Evolutionary conservation across 352 stramenopile genomes (phyloP).

Genomic region (Saprolegnia diclina): DNA sequence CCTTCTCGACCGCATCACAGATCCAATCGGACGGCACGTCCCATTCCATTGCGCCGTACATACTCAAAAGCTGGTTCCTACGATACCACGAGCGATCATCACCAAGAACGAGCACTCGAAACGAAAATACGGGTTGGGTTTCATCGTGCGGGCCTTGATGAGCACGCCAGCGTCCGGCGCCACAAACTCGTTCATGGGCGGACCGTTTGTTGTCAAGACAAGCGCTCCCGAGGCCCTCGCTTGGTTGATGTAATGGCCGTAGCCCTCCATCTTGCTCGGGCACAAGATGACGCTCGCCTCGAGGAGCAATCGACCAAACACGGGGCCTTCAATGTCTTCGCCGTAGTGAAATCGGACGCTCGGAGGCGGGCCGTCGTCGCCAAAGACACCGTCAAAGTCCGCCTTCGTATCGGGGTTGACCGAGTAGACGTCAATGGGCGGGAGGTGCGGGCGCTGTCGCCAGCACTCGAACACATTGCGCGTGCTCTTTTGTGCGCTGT

Average conservation of each 20-base stretch:
- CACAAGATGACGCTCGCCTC: conserved; percentile 56
- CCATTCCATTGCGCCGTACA: not conserved
- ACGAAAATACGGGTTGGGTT: not conserved
- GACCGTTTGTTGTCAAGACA: conserved; percentile 68
- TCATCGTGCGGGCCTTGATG: conserved; percentile 35
- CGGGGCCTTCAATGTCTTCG: conserved; percentile 32
- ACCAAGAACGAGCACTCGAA: not conserved
- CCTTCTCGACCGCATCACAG: conserved; percentile 46
- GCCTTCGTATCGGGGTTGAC: conserved; percentile 37
- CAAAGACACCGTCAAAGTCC: conserved; percentile 25
- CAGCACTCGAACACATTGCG: conserved; percentile 55
- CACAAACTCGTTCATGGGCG: conserved; percentile 82
- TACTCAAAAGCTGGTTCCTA: not conserved
- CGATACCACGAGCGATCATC: not conserved
- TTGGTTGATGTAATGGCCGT: conserved; percentile 84
- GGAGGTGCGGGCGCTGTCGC: conserved; percentile 42
- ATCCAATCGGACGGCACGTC: conserved; percentile 36
- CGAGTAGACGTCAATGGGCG: conserved; percentile 50
- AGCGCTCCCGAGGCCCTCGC: conserved; percentile 65
- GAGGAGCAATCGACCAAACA: conserved; percentile 49
- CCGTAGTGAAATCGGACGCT: conserved; percentile 5
- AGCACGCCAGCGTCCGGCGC: conserved; percentile 65
- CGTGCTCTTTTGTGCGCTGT: conserved; percentile 54
- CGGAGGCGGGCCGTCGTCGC: not conserved
- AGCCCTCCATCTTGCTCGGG: conserved; percentile 54